A percentile compares a stretch with the other conserved stretches of the same genome.
Evolutionary conservation across 768 basidiomycete species (phyloP).

Genomic region (Kwoniella botswanensis): DNA sequence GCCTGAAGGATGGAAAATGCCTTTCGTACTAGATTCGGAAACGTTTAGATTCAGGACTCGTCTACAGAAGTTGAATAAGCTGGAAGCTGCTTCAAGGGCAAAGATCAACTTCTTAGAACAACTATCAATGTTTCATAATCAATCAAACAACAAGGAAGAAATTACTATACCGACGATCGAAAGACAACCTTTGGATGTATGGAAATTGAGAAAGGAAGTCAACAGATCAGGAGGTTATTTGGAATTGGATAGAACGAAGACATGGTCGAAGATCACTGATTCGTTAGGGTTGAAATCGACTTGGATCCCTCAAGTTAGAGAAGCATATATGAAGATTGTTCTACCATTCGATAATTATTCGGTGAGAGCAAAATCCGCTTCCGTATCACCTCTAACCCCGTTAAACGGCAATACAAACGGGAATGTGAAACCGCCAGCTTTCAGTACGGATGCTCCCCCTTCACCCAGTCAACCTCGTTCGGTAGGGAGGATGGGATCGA

Average conservation of each 20-base stretch:
- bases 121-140: slow-evolving; percentile 93
- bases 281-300: slow-evolving; percentile 80
- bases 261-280: slow-evolving; percentile 86
- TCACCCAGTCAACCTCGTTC: slow-evolving; percentile 29
- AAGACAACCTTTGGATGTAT: slow-evolving; percentile 89
- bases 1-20: slow-evolving; percentile 91
- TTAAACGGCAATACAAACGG: slow-evolving; percentile 16
- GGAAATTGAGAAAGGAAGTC: slow-evolving; percentile 90
- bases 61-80: slow-evolving; percentile 89
- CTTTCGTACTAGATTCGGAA: slow-evolving; percentile 92
- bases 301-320: slow-evolving; percentile 83
- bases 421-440: slow-evolving; percentile 37
- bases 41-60: slow-evolving; percentile 95
- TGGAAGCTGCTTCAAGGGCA: slow-evolving; percentile 94
- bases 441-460: slow-evolving; percentile 27
- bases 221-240: slow-evolving; percentile 86
- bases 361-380: slow-evolving; percentile 62
- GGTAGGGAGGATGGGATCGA: slow-evolving; percentile 26
- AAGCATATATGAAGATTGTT: slow-evolving; percentile 86
- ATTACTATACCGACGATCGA: slow-evolving; percentile 94
- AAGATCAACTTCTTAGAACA: slow-evolving; percentile 97
- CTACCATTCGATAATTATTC: slow-evolving; percentile 95
- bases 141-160: slow-evolving; percentile 80
- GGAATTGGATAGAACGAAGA: slow-evolving; percentile 70
- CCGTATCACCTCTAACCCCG: slow-evolving; percentile 44